Conservation (phyloP, 2,329 filamentous ascomycete genomes). For the Furcasterigmium sp. region DNA sequence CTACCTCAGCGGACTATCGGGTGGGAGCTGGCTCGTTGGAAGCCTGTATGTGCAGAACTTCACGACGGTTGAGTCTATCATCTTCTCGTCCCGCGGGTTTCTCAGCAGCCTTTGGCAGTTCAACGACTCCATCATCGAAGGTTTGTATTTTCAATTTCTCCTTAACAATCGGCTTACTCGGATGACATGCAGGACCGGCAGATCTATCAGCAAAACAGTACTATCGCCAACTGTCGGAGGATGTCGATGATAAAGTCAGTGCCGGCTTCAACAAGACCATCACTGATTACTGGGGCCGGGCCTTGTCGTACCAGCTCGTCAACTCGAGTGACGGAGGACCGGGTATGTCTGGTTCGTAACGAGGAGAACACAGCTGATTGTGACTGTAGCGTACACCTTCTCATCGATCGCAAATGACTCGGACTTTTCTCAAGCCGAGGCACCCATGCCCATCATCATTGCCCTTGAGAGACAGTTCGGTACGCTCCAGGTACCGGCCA, state of each 20-base stretch:
- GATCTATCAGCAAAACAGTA: slow-evolving; percentile 37
- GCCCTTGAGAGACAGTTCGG: slow-evolving; percentile 62
- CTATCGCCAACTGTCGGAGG: slow-evolving; percentile 51
- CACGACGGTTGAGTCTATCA: slow-evolving; percentile 50
- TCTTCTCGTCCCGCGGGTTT: slow-evolving; percentile 17
- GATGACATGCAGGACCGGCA: slow-evolving; percentile 28
- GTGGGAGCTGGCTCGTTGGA: slow-evolving; percentile 71
- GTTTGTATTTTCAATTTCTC: slow-evolving; percentile 12
- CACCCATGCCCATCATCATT: slow-evolving; percentile 70
- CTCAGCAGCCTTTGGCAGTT: slow-evolving; percentile 29
- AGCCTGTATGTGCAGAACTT: slow-evolving; percentile 74
- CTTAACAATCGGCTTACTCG: slow-evolving; percentile 8
- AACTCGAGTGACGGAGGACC: slow-evolving; percentile 66
- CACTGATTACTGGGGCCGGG: slow-evolving; percentile 82
- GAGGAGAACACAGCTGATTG: not conserved
- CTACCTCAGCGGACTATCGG: slow-evolving; percentile 69
- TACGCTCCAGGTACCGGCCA: slow-evolving; percentile 57
- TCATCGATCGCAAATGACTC: slow-evolving; percentile 55
- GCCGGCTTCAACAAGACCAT: slow-evolving; percentile 60
- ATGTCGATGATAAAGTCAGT: slow-evolving; percentile 55
- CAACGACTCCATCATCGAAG: slow-evolving; percentile 27
- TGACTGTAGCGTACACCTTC: slow-evolving; percentile 59
- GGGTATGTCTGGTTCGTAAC: slow-evolving; percentile 12
- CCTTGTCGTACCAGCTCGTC: slow-evolving; percentile 77
- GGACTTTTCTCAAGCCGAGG: slow-evolving; percentile 57